Evolutionary conservation across 176 grass and related monocot species (phyloP), one percentile per base, ranked within the genome.

Genomic region (Triticum turgidum): DNA sequence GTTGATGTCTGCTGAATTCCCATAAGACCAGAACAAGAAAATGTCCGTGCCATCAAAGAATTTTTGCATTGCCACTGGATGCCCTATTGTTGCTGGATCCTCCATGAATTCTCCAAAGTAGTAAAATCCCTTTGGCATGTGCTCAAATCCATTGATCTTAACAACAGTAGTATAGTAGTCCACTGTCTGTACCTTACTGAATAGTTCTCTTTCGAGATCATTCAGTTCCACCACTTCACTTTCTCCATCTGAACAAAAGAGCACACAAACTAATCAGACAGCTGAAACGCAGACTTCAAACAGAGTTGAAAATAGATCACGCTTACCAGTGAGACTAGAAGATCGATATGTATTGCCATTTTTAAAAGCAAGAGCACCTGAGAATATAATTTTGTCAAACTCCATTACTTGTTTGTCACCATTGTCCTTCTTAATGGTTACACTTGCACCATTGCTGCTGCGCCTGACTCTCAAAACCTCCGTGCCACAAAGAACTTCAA

Each of bases 11-110:
- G 61, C 83, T 51, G 92, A 94, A 83, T 94, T 91, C 65, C 92
- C 92, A 72, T 94, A 94, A 80, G 92, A 94, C 92, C 92, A 94
- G 45, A 94, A 91, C 77, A 94, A 81, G 78, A 94, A 94, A 87
- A 94, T 80, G 73, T 91, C 67, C 49, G 89, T 94, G 67, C 83
- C 85, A 65, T 79, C 85, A 79, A 89, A 94, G 78, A 94, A 94
- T 78, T 83, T 94, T 79, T 94, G 92, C 92, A 94, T 91, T 77
- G 92, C 92, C 45, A 94, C 92, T 32, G 92, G 92, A 65, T 88
- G 51, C 22, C 92, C 92, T 76, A 91, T 82, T 65, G 89, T 91
- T 47, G 85, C 22, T 76, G 92, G 92, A 91, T 94, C 89, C 65
- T 91, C 92, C 81, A 94, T 89, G 73, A 88, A 89, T 78, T 94